Evolutionary conservation across 2,329 filamentous ascomycete genomes (phyloP).

Genomic region (Alternaria sp.): DNA sequence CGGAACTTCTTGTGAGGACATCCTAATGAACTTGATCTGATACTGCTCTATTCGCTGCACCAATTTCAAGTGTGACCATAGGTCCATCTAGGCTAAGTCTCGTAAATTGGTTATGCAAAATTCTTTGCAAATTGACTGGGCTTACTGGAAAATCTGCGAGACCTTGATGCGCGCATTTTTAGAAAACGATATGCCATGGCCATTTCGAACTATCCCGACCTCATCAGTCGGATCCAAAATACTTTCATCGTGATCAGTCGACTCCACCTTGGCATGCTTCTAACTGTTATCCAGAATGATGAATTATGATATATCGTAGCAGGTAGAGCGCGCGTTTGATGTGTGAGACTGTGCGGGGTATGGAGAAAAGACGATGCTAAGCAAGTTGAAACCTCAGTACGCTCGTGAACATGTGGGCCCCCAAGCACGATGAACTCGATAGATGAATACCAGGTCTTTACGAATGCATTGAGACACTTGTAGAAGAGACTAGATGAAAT

Average conservation of each 20-base stretch:
- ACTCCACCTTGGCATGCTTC: background rate
- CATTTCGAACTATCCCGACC: background rate
- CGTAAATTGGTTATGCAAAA: background rate
- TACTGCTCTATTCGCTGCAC: background rate
- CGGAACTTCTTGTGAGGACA: conserved; percentile 9
- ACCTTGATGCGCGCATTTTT: background rate
- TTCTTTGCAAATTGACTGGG: background rate
- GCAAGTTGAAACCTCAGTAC: too few relatives aligned
- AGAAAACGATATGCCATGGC: background rate
- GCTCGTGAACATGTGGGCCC: too few relatives aligned
- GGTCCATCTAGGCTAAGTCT: background rate
- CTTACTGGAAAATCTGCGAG: background rate
- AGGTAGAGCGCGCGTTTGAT: background rate
- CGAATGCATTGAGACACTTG: too few relatives aligned
- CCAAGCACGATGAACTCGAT: too few relatives aligned
- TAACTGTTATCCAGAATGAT: background rate
- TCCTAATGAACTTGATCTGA: conserved; percentile 13
- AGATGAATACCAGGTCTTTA: too few relatives aligned
- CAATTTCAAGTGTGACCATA: background rate
- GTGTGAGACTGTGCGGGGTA: background rate
- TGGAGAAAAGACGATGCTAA: background rate
- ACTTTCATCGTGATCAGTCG: background rate
- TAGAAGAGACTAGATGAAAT: too few relatives aligned
- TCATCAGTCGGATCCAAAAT: background rate
- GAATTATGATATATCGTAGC: background rate